Evolutionary conservation across 441 rosid species (phyloP), one percentile per base, ranked within the genome.

Genomic region (Flueggea neowawraea): DNA sequence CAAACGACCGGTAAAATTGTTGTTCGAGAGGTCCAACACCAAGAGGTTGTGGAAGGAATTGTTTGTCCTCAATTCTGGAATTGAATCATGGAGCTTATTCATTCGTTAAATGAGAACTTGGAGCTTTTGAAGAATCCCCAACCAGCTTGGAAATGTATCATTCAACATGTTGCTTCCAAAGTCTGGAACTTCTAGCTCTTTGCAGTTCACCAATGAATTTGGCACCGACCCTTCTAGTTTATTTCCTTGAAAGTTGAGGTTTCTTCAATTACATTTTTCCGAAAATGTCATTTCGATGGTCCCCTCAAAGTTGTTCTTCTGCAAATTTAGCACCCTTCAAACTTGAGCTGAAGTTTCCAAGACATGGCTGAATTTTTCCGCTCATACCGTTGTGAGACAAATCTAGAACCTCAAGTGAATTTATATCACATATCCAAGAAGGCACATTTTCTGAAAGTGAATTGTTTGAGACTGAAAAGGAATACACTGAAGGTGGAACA

Each of bases 361-460:
- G 12, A 6, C 66, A 61, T 10, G 48, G 5, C 22, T 63, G 70
- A 41, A 71, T 65, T 12, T 5, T 14, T 3, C 64, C 71, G 12
- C 17, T 31, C 15, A 60, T 9, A 15, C 56, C 39, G 22, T 67
- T 60, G 15, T 54, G 41, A n/a, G 69, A 70, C 13, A 70, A 11
- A 49, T 64, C 69, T 0, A 70, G 56, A 45, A 64, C 43, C 17
- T 13, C 28, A 0, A 39, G 33, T 6, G 14, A 16, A 16, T 39
- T 62, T 2, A 14, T n/a, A 53, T 48, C 53, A 64, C 61, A 59
- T 12, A 48, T 0, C 12, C 6, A 14, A 16, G 7, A 12, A 14
- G 56, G 16, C 28, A 69, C 6, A 1, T 52, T 50, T 11, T 41
- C 54, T 3, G 31, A 17, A 31, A 61, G 36, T 2, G 6, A 13